Base-by-base conservation (phyloP, 1,284 basidiomycete species). In the Exobasidium rhododendri region DNA sequence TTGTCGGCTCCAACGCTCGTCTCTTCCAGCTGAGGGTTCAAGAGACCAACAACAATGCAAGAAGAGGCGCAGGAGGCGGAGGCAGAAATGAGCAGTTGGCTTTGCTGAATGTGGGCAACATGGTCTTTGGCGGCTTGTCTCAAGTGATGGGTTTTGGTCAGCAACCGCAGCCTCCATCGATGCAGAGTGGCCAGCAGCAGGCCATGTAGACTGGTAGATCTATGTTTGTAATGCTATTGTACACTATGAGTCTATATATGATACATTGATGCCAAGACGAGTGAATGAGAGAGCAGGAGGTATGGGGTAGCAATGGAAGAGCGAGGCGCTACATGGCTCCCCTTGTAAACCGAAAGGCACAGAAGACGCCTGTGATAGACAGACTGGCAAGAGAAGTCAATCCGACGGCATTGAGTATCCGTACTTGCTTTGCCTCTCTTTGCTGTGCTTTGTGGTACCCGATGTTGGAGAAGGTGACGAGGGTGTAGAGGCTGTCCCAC, bases 401-500 rank as follows among this genome's bases (percentile, higher is more conserved):
- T 10, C 35, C 35, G 28, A 55, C 32, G 2, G 32, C 28, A 29
- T 44, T 24, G 40, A 58, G 24, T n/a, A 58, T 22, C 54, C 28
- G 17, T 13, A 10, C 30, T 28, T 58, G 56, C 11, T 26, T n/a
- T n/a, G 24, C 13, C 47, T 58, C 56, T 26, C 56, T 20, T 47
- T 53, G n/a, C 20, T 35, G 40, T n/a, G 40, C 56, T 20, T 52
- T 24, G 24, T 45, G 46, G 20, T 58, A 58, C 22, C 46, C 46
- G 4, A 10, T 20, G 30, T 58, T 58, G 14, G 57, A 58, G 24
- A 98, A 98, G 43, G 94, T 97, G 68, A 96, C 90, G 92, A 97
- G 94, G 32, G 90, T 90, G 81, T 98, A 98, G 58, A 96, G 84
- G 56, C 91, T 90, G 61, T 91, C 85, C 94, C 94, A 98, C 35